Evolutionary conservation across 164 flowering plant genomes (phyloP), one percentile per base, ranked within the genome.

Genomic region (Warburgia ugandensis): DNA sequence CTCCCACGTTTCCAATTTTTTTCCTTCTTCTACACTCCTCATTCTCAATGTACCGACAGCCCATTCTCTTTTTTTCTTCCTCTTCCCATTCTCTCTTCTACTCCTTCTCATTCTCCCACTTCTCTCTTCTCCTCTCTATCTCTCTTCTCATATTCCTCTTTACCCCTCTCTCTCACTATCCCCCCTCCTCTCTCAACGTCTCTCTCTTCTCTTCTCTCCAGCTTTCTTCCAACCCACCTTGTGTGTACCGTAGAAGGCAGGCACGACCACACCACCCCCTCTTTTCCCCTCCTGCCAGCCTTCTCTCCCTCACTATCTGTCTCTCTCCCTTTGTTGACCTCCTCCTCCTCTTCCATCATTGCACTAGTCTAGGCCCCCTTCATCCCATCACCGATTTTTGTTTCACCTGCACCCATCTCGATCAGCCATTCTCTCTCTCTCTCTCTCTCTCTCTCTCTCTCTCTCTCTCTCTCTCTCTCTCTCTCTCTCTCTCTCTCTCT

Each of bases 401-500:
- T n/a, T n/a, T n/a, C n/a, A n/a, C n/a, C n/a, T n/a, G 7, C 45
- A 5, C 20, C 17, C n/a, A 5, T 40, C 8, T 16, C n/a, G 7
- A 6, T 40, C 45, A 6, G 10, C n/a, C 20, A 6, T 16, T 16
- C 17, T 40, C 45, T 40, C 8, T 16, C n/a, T 19, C 20, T 19
- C 20, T 16, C n/a, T 19, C 45, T 40, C 45, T 8, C 20, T 19
- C 20, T 7, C n/a, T 19, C 20, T 40, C 20, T 19, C 20, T 19
- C 20, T 19, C 20, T 40, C 45, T 40, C 45, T 40, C 20, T 40
- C 17, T 40, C 45, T 40, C 45, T 40, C 45, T 40, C 12, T 19
- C 20, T 40, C 20, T 19, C 45, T 19, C 20, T 40, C 45, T 40
- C n/a, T n/a, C n/a, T n/a, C n/a, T n/a, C n/a, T n/a, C n/a, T n/a